These are phyloP conservation scores for Ophiostoma piceae DNA, from an alignment of 2,329 filamentous ascomycete genomes.

Conservation along the genomic window DNA sequence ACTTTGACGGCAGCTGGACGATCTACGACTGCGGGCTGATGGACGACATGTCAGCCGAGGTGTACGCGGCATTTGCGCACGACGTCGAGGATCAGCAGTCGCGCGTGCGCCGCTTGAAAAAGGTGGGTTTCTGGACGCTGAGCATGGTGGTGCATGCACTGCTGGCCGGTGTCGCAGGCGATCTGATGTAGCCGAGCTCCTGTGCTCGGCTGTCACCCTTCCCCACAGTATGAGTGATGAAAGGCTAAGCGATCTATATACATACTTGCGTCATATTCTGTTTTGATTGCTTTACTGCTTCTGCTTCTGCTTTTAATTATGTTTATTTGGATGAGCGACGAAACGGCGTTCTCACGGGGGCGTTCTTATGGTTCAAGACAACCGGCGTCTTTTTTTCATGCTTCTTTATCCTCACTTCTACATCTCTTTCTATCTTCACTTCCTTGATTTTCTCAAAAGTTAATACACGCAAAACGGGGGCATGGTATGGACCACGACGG, in stretches of 20 bases:
- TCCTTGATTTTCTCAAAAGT: neutral
- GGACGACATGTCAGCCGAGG: conserved; percentile 88
- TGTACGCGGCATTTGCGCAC: conserved; percentile 87
- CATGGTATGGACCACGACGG: neutral
- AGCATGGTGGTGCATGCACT: conserved; percentile 88
- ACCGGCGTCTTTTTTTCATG: neutral
- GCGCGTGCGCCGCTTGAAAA: conserved; percentile 79
- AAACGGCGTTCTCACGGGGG: conserved; percentile 12
- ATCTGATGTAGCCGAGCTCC: conserved; percentile 35
- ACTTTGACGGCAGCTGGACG: conserved; percentile 95
- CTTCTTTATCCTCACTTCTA: neutral
- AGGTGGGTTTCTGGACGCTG: conserved; percentile 90
- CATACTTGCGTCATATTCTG: neutral
- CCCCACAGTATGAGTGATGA: neutral
- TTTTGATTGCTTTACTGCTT: neutral
- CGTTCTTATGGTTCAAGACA: neutral
- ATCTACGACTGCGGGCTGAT: conserved; percentile 89
- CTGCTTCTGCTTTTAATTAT: neutral
- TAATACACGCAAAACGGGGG: neutral
- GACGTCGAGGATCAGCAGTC: conserved; percentile 88
- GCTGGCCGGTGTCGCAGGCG: conserved; percentile 91
- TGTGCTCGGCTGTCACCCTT: neutral
- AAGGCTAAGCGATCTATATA: neutral
- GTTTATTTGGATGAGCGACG: conserved; percentile 11
- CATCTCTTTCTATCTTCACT: neutral